Evolutionary conservation across 306 rosid species (phyloP).

Genomic region (Malus asiatica): DNA sequence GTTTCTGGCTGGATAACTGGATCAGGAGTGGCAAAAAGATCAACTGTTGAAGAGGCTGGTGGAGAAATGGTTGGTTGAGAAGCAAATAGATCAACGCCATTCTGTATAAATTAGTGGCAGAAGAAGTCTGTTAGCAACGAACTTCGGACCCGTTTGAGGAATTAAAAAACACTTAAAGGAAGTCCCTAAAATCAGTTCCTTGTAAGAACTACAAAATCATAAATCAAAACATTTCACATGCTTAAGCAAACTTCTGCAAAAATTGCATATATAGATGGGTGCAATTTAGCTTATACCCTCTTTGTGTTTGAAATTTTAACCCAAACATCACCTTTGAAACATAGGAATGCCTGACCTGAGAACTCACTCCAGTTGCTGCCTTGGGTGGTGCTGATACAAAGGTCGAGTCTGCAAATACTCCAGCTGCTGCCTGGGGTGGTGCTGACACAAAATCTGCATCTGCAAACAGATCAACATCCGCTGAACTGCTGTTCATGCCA

Average conservation of each 20-base stretch:
- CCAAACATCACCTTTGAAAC: not conserved
- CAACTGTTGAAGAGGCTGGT: slow-evolving; percentile 55
- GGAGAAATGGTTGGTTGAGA: slow-evolving; percentile 53
- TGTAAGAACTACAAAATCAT: not conserved
- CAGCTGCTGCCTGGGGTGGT: slow-evolving; percentile 47
- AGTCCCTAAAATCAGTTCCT: not conserved
- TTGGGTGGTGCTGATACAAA: slow-evolving; percentile 57
- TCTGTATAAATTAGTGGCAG: slow-evolving; percentile 34
- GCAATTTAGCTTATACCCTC: not conserved
- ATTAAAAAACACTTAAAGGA: not conserved
- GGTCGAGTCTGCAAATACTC: slow-evolving; percentile 57
- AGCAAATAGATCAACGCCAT: slow-evolving; percentile 68
- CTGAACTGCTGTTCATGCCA: slow-evolving; percentile 25
- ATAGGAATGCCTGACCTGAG: slow-evolving; percentile 40
- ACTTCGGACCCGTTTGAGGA: not conserved
- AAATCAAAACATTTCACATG: not conserved
- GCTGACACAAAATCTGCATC: slow-evolving; percentile 87
- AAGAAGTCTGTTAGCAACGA: not conserved
- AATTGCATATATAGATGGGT: not conserved
- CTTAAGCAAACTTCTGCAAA: not conserved
- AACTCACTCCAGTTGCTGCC: slow-evolving; percentile 41
- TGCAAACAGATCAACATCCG: slow-evolving; percentile 93
- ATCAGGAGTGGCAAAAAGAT: slow-evolving; percentile 61
- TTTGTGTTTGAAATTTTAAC: not conserved
- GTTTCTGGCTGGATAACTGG: slow-evolving; percentile 52